Evolutionary conservation across 345 rosid species (phyloP), one percentile per base, ranked within the genome.

Genomic region (Carallia pectinifolia): DNA sequence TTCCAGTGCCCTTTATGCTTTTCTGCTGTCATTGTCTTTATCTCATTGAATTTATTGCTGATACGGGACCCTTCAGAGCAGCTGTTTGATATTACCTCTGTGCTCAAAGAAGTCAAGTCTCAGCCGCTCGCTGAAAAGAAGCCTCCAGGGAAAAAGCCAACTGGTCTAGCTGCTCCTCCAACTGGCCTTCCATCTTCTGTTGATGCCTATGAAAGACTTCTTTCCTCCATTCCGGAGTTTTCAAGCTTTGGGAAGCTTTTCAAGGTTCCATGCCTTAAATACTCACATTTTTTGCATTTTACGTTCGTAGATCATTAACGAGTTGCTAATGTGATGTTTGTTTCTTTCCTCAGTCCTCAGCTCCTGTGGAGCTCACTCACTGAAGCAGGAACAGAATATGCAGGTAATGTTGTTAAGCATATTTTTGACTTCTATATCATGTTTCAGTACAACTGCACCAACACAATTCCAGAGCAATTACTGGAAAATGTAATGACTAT

Each of bases 331-430:
- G 13, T 12, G 50, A 44, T 27, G 31, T 3, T 56, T 56, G 31
- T 56, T 56, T 27, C 31, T 56, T 76, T 53, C 62, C 44, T 59
- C 88, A 95, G 99, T 92, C 99, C 52, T 85, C 97, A 53, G 63
- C 87, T 44, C 96, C 91, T 55, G 96, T 90, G 77, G 99, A 95
- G 85, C 85, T 92, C 71, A 92, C 85, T 92, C 71, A 92, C 98
- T 36, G 99, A 95, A 88, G 92, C 97, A 63, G 99, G 89, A 80
- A 95, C 98, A 55, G 99, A 95, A 75, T 95, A 95, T 61, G 87
- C 97, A 3, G 98, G 92, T 70, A 92, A 89, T 85, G 98, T 81
- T 76, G 90, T 92, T 52, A 92, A 95, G 75, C 99, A 95, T 80
- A 88, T 95, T 17, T 95, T 87, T 73, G 94, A 90, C 76, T 77